phyloP scores from a whole-genome alignment of 192 early-diverging fungal species.

The Gamsiella multidivaricata region DNA sequence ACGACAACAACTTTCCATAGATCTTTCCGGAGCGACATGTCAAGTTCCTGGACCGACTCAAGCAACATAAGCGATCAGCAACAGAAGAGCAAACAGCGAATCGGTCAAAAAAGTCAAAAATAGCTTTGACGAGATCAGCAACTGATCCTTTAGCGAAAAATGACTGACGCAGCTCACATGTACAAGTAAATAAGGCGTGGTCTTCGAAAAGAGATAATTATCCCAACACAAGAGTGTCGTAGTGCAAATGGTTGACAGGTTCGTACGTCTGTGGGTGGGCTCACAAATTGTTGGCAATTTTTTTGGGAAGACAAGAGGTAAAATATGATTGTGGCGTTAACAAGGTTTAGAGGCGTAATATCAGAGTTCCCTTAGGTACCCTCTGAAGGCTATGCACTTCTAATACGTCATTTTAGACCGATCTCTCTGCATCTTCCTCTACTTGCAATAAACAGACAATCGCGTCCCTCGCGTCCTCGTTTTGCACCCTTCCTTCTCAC shows the following conservation, averaged over 20 bases:
- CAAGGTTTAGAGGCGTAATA: too few species aligned
- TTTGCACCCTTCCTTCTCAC: neutral
- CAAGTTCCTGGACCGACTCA: constrained; percentile 25
- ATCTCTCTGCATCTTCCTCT: too few species aligned
- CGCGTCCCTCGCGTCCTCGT: neutral
- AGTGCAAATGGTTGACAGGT: too few species aligned
- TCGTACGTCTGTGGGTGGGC: too few species aligned
- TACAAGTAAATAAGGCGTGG: constrained; percentile 3
- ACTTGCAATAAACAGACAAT: too few species aligned
- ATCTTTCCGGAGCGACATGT: constrained; percentile 27
- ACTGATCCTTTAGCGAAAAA: constrained; percentile 24
- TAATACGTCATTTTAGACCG: too few species aligned
- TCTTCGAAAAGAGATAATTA: neutral
- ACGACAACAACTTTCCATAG: constrained; percentile 26
- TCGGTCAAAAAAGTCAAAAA: constrained; percentile 14
- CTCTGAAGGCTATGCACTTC: too few species aligned
- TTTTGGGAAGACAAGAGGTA: too few species aligned
- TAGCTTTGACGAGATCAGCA: constrained; percentile 28
- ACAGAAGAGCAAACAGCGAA: constrained; percentile 19
- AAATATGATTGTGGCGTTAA: too few species aligned
- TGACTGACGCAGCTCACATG: constrained; percentile 11
- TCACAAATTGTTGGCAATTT: too few species aligned
- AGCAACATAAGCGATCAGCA: constrained; percentile 30
- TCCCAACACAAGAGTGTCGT: too few species aligned
- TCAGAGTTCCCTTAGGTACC: too few species aligned